Base-by-base conservation (phyloP, 2,329 filamentous ascomycete genomes). In the Pyrenophora teres region DNA sequence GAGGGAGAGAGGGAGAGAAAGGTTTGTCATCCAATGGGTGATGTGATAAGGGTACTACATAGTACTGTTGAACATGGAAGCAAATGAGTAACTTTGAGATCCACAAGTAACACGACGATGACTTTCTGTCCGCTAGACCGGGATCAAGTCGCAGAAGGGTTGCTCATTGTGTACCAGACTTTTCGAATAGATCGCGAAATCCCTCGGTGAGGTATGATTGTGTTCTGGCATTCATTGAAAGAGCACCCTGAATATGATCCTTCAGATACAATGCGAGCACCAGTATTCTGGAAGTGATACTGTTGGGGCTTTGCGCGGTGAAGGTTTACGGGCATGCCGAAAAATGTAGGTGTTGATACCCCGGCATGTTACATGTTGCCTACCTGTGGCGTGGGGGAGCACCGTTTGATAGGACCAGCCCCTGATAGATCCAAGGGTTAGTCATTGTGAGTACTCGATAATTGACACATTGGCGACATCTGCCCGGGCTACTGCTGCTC, bases 351-450 rank as follows among this genome's bases (percentile, higher is more conserved):
- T 40, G 19, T 19, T 13, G 18, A 27, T 30, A 13, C 16, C 38
- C 16, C 18, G 40, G 13, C 5, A 12, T 40, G 23, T 37, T 23
- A 35, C 13, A 31, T 16, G 12, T 10, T 32, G 21, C 36, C 35
- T 43, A 15, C 12, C 33, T 30, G 38, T 40, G 47, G 42, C 31
- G n/a, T 50, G 40, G 46, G 36, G 35, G 5, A 44, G 16, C 15
- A 35, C 19, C 25, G 8, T 42, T 12, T 25, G 32, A 40, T 47
- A 27, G 4, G 31, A 12, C 16, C 19, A 13, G 39, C 25, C 39
- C 15, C 39, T 27, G 23, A 40, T 41, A 32, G 32, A 42, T 21
- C 6, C 8, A 30, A 40, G 30, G 30, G 18, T 21, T 31, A 46
- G 46, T 46, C 10, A 16, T 35, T 23, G 27, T n/a, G 2, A 25